These are phyloP conservation scores for Lecanicillium sp. DNA, from an alignment of 2,329 filamentous ascomycete species.

Conservation along the genomic window DNA sequence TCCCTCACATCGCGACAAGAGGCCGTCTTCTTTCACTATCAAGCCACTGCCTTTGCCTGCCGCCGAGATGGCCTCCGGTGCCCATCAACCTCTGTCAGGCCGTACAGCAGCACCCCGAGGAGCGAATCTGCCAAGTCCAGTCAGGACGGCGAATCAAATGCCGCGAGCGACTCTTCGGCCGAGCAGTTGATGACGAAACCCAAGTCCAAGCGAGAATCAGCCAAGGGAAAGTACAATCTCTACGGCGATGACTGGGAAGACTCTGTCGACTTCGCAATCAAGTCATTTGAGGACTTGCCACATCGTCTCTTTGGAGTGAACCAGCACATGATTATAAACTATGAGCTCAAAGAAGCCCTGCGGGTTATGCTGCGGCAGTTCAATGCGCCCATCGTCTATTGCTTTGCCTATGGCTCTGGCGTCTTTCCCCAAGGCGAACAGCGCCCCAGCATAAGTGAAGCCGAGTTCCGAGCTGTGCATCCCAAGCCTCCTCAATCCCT, in stretches of 20 bases:
- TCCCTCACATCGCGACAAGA: too few relatives aligned
- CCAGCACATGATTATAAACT: slow-evolving; percentile 92
- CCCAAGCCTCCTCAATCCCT: slow-evolving; percentile 75
- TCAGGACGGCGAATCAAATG: background rate
- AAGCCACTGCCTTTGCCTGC: too few relatives aligned
- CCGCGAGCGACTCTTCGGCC: background rate
- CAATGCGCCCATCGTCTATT: slow-evolving; percentile 86
- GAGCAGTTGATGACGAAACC: slow-evolving; percentile 6
- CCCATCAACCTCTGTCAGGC: too few relatives aligned
- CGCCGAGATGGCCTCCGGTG: too few relatives aligned
- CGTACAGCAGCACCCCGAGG: too few relatives aligned
- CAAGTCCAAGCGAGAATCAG: slow-evolving; percentile 16
- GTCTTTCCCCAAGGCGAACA: slow-evolving; percentile 74
- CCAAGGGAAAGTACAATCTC: slow-evolving; percentile 23
- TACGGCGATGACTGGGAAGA: slow-evolving; percentile 36
- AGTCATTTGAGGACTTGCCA: slow-evolving; percentile 35
- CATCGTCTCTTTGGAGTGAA: slow-evolving; percentile 74
- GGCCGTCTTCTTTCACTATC: too few relatives aligned
- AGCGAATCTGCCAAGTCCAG: too few relatives aligned
- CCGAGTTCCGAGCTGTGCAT: slow-evolving; percentile 58
- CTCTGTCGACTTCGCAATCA: slow-evolving; percentile 30
- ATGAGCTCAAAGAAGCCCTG: slow-evolving; percentile 87
- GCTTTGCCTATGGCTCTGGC: slow-evolving; percentile 94
- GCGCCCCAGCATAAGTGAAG: slow-evolving; percentile 45
- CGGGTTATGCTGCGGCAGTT: slow-evolving; percentile 87